Percentiles rank a stretch among this genome's conserved stretches.
phyloP scores from a whole-genome alignment of 148 eudicot species.

The Selenicereus undatus region DNA sequence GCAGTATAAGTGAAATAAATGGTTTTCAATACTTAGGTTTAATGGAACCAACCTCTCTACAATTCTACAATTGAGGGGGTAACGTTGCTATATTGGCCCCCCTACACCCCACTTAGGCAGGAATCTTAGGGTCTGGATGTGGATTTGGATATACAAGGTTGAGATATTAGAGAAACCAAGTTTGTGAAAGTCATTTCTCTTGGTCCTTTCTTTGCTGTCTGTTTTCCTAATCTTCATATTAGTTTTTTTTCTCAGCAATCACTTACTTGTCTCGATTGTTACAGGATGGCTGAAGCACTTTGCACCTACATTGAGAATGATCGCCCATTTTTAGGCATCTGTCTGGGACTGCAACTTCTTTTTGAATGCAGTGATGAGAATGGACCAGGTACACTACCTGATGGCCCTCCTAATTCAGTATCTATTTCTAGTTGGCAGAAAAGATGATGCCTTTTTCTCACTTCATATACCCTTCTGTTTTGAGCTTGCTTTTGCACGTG shows the following conservation, averaged over 20 bases:
- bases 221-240: background rate
- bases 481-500: background rate
- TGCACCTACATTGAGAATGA: conserved; percentile 79
- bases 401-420: background rate
- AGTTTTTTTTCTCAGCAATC: background rate
- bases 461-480: background rate
- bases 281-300: conserved; percentile 89
- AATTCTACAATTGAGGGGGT: no score
- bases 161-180: no score
- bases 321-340: conserved; percentile 96
- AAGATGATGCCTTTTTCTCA: background rate
- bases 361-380: conserved; percentile 94
- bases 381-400: conserved; percentile 55
- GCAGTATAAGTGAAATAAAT: no score
- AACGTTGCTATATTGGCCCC: no score
- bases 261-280: background rate
- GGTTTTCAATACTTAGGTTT: no score
- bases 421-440: background rate
- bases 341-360: conserved; percentile 93
- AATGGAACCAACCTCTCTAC: no score
- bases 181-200: background rate
- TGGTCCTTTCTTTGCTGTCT: background rate
- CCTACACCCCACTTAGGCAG: no score
- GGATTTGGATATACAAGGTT: no score
- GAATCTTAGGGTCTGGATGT: no score